Evolutionary conservation across 2,329 filamentous ascomycete species (phyloP), one percentile per base, ranked within the genome.

Genomic region (Penicillium sp.): DNA sequence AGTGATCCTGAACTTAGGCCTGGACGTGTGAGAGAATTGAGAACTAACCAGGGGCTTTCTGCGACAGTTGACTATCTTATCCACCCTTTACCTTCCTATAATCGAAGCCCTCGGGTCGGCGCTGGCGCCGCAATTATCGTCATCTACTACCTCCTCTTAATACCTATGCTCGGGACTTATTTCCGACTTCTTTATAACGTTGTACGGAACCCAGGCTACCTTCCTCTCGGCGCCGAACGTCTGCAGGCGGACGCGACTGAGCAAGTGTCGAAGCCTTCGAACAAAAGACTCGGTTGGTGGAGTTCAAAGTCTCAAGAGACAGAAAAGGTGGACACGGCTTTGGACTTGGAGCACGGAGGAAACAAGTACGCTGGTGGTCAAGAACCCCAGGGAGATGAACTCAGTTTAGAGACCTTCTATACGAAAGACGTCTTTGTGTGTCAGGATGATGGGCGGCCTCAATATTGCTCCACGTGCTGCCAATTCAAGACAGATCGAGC

Each of bases 401-500:
- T 86, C 11, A 88, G 88, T 0, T 79, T 93, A 50, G 89, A 93
- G 64, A 75, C 80, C 4, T 96, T 96, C 70, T 96, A 95, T 69
- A 88, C 83, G 61, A 90, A 89, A 70, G 88, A 96, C 64, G 84
- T 90, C 1, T 98, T 96, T 71, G 82, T 91, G 2, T 97, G 91
- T 74, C 89, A 96, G 67, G 79, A 81, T 13, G 90, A 95, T 65
- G 95, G 95, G 0, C 81, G 88, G n/a, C 93, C 93, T 0, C 84
- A 86, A 31, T 98, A 91, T 86, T 99, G 93, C 75, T 87, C 87
- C 4, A 84, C 85, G 52, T 99, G 93, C 72, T 84, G 84, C 55
- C 90, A 89, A 62, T 96, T 90, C 86, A 98, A 97, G 73, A 87
- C 90, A 0, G 93, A 97, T 68, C 84, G 93, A 3, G 84, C 89